Base-by-base conservation (phyloP, 345 rosid species). In the Salix brachista region DNA sequence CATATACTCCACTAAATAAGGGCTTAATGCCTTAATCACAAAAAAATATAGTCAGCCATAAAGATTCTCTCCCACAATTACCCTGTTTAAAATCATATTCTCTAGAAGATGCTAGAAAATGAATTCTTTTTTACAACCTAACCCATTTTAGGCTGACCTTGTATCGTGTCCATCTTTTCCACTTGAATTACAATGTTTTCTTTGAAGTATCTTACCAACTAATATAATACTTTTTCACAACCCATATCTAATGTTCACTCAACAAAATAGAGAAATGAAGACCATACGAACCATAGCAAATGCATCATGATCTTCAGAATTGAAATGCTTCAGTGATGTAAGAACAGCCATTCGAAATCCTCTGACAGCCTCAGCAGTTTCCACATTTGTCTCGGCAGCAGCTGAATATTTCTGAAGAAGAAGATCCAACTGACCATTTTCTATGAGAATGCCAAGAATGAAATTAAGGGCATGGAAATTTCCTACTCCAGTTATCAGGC, bases 311-410 rank as follows among this genome's bases (percentile, higher is more conserved):
- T 96, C 98, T 50, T 88, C 86, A 68, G 95, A 90, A 80, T 93
- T 93, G 85, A 93, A 92, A 78, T 90, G 97, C 91, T 93, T 93
- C 86, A 96, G 86, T 67, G 97, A 84, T n/a, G 97, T 93, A 64
- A 96, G 86, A 80, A 96, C 99, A 82, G 97, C 92, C 97, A 96
- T 93, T 74, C 94, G 89, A 83, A 93, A 96, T 87, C 98, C 93
- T 87, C 97, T 89, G 79, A 90, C 92, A 84, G 92, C 92, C 85
- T 91, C 94, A 78, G 91, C 93, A 80, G 93, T 84, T 82, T 93
- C 91, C 6, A 92, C 84, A 78, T 86, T 86, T 65, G 88, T 80
- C 66, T 91, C 98, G 80, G 93, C 98, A 81, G 97, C 99, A 80
- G 97, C 90, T 41, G 97, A 89, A 79, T 87, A 93, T 80, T 93